Conservation (phyloP, 345 rosid genomes). For the Melaleuca quinquenervia region DNA sequence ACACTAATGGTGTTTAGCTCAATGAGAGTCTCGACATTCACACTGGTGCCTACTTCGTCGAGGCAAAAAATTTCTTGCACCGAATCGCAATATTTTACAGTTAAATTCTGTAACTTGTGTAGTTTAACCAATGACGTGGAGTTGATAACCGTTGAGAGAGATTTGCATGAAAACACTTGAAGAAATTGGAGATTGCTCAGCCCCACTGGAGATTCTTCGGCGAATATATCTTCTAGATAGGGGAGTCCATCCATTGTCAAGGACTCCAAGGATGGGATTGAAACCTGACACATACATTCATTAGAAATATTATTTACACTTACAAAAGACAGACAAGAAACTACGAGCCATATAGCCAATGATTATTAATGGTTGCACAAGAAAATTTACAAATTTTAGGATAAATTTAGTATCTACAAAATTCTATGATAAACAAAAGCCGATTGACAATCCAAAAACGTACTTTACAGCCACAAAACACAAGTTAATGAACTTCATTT, state of each 20-base stretch:
- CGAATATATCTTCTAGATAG: not conserved
- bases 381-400: not conserved
- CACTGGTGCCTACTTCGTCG: rapidly evolving
- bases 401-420: not conserved
- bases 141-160: not conserved
- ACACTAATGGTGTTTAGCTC: not conserved
- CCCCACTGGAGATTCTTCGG: too few species aligned
- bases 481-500: not conserved
- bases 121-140: too few species aligned
- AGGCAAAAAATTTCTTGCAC: not conserved
- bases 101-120: not conserved
- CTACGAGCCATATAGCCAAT: not conserved
- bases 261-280: not conserved
- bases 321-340: rapidly evolving
- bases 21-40: not conserved
- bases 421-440: not conserved
- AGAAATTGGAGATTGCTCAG: not conserved
- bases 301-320: not conserved
- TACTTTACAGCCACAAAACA: not conserved
- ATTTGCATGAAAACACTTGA: too few species aligned
- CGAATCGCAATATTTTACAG: rapidly evolving
- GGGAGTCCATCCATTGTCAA: not conserved
- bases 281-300: not conserved
- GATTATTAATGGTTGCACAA: not conserved
- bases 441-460: rapidly evolving